phyloP scores from a whole-genome alignment of 192 early-diverging fungal genomes.

The Chytriomyces sp. region DNA sequence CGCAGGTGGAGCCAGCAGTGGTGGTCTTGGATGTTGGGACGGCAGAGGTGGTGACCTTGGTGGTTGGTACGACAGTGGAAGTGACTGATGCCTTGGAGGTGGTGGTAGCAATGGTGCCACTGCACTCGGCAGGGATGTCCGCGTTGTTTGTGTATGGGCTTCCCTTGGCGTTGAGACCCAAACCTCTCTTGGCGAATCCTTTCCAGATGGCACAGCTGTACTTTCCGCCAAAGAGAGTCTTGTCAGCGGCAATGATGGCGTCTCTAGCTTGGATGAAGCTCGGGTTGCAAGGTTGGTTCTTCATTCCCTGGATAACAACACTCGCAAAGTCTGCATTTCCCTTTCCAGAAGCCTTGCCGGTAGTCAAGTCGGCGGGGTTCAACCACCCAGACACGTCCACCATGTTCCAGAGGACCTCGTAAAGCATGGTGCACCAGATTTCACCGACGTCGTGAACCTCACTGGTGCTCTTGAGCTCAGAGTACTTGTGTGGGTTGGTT shows the following conservation, averaged over 20 bases:
- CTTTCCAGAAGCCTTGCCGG: constrained; percentile 57
- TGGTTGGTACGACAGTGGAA: neutral
- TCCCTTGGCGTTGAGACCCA: constrained; percentile 52
- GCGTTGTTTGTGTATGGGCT: neutral
- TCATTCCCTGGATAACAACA: constrained; percentile 38
- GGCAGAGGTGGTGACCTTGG: neutral
- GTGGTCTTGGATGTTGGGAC: too few species aligned
- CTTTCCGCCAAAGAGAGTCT: constrained; percentile 50
- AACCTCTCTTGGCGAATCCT: constrained; percentile 72
- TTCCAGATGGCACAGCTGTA: constrained; percentile 64
- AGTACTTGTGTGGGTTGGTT: constrained; percentile 45
- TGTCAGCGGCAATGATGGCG: constrained; percentile 67
- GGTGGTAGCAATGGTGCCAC: neutral
- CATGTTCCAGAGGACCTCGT: constrained; percentile 69
- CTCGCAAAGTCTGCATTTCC: constrained; percentile 58
- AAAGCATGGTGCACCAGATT: constrained; percentile 65
- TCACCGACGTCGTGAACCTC: constrained; percentile 66
- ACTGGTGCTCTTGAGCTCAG: constrained; percentile 33
- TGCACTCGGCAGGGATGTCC: neutral
- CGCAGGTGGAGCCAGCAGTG: too few species aligned
- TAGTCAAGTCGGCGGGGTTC: constrained; percentile 13
- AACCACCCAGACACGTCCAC: constrained; percentile 2
- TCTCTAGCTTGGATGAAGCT: constrained; percentile 66
- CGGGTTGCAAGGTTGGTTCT: constrained; percentile 64
- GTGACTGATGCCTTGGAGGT: neutral